These are phyloP conservation scores for Torulaspora globosa DNA, from an alignment of 1,139 yeast species.

Conservation along the genomic window DNA sequence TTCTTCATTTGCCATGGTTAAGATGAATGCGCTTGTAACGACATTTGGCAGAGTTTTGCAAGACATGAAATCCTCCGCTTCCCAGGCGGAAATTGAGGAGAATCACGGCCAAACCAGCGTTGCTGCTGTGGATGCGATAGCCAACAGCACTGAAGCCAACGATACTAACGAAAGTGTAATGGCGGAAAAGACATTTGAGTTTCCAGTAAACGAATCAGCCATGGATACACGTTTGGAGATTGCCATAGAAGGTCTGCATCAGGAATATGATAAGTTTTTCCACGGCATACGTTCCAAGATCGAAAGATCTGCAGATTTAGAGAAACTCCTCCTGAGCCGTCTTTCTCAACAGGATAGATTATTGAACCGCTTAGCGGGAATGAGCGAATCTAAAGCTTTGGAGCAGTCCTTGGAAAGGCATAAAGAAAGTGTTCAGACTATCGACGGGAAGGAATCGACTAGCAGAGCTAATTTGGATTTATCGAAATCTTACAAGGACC, in stretches of 20 bases:
- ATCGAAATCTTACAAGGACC: slow-evolving; percentile 22
- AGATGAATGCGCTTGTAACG: slow-evolving; percentile 33
- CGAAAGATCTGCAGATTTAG: slow-evolving; percentile 22
- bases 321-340: slow-evolving; percentile 21
- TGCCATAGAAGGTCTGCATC: slow-evolving; percentile 31
- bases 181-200: slow-evolving; percentile 1
- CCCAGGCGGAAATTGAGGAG: background rate
- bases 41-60: slow-evolving; percentile 27
- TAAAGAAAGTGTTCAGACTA: background rate
- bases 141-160: slow-evolving; percentile 16
- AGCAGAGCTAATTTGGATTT: slow-evolving; percentile 33
- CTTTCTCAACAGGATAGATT: slow-evolving; percentile 24
- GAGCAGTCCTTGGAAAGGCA: slow-evolving; percentile 1
- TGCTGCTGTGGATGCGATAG: slow-evolving; percentile 10
- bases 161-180: background rate
- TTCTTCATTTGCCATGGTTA: slow-evolving; percentile 35
- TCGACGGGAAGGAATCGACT: slow-evolving; percentile 24
- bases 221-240: slow-evolving; percentile 30
- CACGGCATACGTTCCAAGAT: slow-evolving; percentile 27
- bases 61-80: slow-evolving; percentile 6
- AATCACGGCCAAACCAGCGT: slow-evolving; percentile 1
- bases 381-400: slow-evolving; percentile 1
- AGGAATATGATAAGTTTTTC: slow-evolving; percentile 32
- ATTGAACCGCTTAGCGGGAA: slow-evolving; percentile 16
- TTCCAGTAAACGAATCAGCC: slow-evolving; percentile 12